Base-by-base conservation (phyloP, 371 early-diverging fungal species). In the Actinomortierella wolfii region DNA sequence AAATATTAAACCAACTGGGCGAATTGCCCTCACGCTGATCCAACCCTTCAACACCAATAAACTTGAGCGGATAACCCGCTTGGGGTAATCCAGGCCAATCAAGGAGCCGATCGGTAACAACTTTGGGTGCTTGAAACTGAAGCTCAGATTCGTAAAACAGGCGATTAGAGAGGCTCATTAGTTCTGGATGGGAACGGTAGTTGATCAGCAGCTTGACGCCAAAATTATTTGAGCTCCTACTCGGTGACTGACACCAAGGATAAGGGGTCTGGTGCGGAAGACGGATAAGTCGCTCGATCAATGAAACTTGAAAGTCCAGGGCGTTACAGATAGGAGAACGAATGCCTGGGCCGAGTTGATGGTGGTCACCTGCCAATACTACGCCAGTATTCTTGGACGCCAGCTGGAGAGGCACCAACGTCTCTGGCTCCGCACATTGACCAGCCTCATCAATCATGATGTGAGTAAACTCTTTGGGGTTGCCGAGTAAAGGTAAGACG, bases 381-480 rank as follows among this genome's bases (percentile, higher is more conserved):
- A 34, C 34, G 11, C 34, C 11, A 6, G 34, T 34, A 4, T 11
- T 34, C 34, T 4, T 11, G 7, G 34, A 6, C 34, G 34, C 34
- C 34, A 64, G 64, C 3, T 75, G 58, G 21, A 79, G 25, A 11
- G 77, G 68, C 21, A 77, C 52, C 28, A 56, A 5, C 14, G 58
- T 54, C 44, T 79, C 77, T 2, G 77, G 57, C 54, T 80, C 80
- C 15, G 61, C n/a, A 5, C 73, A 76, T 43, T 80, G 80, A 4
- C 78, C 80, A 15, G 75, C 67, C 47, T 80, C 80, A 64, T 80
- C 80, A 24, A 80, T 51, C 39, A 80, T 59, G 24, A 76, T 26
- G 54, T 80, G 80, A 52, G 67, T 45, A 29, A 29, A 66, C 47
- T 44, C 39, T 4, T 1, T 5, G 7, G 23, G 17, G 25, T 67